Evolutionary conservation across 2,329 filamentous ascomycete genomes (phyloP).

Genomic region (Coniochaeta sp.): DNA sequence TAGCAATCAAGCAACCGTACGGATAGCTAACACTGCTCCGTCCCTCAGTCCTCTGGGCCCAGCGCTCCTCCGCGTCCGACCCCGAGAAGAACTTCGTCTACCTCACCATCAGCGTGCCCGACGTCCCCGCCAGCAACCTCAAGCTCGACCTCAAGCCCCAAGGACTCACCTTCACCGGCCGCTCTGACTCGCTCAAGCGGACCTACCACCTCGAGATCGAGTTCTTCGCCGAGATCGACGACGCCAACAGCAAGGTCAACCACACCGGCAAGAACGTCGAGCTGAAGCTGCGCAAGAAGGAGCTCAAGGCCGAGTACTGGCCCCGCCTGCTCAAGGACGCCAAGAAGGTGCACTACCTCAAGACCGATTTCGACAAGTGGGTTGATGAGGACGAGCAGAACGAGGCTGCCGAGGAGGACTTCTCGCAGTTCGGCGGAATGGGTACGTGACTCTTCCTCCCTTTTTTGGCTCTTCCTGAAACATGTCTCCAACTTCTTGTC

Average conservation of each 20-base stretch:
- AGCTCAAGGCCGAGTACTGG: conserved; percentile 91
- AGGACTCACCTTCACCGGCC: conserved; percentile 72
- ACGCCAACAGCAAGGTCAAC: conserved; percentile 73
- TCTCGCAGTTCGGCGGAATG: conserved; percentile 55
- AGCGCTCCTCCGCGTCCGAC: conserved; percentile 80
- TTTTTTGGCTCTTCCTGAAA: conserved; percentile 3
- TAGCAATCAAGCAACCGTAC: not conserved
- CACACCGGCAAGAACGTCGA: conserved; percentile 85
- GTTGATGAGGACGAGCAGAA: conserved; percentile 98
- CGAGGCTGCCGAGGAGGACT: conserved; percentile 75
- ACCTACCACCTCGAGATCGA: conserved; percentile 82
- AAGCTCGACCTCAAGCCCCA: conserved; percentile 79
- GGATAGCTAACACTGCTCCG: conserved; percentile 1
- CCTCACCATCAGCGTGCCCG: conserved; percentile 82
- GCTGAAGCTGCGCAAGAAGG: conserved; percentile 94
- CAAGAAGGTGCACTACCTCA: conserved; percentile 89
- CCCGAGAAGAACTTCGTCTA: conserved; percentile 89
- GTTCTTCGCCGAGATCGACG: conserved; percentile 87
- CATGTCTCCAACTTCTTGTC: conserved; percentile 4
- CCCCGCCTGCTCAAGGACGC: conserved; percentile 85
- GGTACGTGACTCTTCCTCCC: conserved; percentile 33
- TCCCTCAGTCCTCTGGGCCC: conserved; percentile 83
- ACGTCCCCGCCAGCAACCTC: conserved; percentile 68
- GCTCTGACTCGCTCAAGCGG: conserved; percentile 76
- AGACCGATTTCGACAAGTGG: conserved; percentile 99